Base-by-base conservation (phyloP, 1,284 basidiomycete genomes). In the Serendipita sp. region DNA sequence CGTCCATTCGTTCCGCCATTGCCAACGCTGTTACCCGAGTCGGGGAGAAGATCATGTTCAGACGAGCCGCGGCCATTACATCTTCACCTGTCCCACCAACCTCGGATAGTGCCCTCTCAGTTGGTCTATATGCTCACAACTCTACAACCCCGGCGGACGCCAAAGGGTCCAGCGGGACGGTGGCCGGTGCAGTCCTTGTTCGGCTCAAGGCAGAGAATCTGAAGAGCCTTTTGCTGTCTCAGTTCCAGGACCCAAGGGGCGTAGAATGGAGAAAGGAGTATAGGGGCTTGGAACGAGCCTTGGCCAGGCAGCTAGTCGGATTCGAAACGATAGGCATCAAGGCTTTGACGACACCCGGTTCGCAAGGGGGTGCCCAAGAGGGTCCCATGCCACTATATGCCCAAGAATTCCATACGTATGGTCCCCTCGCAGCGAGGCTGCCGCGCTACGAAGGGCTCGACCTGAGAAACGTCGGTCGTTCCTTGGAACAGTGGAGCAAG, bases 1-100 rank as follows among this genome's bases (percentile, higher is more conserved):
- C 64, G 3, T 69, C 74, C 4, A 63, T 90, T 89, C 1, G 83
- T 95, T n/a, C 78, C 78, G 84, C 89, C 35, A 88, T 98, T 67
- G 82, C 85, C 34, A 84, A 91, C 66, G 76, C 88, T 29, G 86
- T 95, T 64, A 81, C 88, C 22, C 88, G 89, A 69, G 84, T 95
- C 13, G 93, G 93, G 50, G 94, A 98, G 72, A 95, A 94, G 70
- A 83, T 98, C 65, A 79, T 82, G 4, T 75, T 98, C 17, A 79
- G 84, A 60, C 81, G 94, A 61, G 93, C 86, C 0, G 76, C 82
- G 22, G 77, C 83, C 2, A 79, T 93, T 64, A 80, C 84, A n/a
- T 81, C 84, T 50, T 74, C 77, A 17, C 79, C 85, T 2, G 75
- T 81, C 62, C 75, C 75, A 15, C 70, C 71, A 1, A 68, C 71